Evolutionary conservation across 192 early-diverging fungal genomes (phyloP).

Genomic region (Spizellomyces punctatus): DNA sequence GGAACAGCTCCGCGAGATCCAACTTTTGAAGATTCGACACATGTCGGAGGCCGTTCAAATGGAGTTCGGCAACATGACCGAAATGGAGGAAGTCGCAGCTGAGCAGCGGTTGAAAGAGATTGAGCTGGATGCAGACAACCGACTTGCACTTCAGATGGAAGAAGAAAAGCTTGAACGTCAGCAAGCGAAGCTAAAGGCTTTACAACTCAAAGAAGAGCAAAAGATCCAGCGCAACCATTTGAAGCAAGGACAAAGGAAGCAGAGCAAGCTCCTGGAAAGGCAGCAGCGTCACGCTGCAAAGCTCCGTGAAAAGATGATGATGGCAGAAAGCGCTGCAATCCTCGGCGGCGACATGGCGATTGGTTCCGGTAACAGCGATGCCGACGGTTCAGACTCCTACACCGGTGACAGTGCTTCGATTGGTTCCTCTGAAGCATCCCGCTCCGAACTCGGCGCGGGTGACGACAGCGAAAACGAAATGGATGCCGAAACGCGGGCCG

Average conservation of each 20-base stretch:
- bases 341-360: conserved; percentile 26
- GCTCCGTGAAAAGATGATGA: conserved; percentile 13
- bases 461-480: conserved; percentile 3
- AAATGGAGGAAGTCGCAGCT: conserved; percentile 28
- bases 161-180: conserved; percentile 25
- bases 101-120: conserved; percentile 20
- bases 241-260: conserved; percentile 27
- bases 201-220: conserved; percentile 39
- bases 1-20: conserved; percentile 44
- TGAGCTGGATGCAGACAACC: conserved; percentile 20
- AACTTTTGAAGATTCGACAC: conserved; percentile 43
- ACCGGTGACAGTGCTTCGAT: conserved; percentile 22
- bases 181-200: conserved; percentile 20
- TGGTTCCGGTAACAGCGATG: conserved; percentile 21
- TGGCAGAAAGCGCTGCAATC: conserved; percentile 16
- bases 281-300: conserved; percentile 31
- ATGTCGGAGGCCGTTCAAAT: conserved; percentile 22
- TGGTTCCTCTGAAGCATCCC: conserved; percentile 15
- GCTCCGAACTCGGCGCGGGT: conserved; percentile 1
- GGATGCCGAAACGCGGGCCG: conserved; percentile 7
- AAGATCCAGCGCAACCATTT: conserved; percentile 25
- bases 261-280: conserved; percentile 35
- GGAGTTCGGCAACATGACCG: conserved; percentile 29
- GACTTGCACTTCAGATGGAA: conserved; percentile 13
- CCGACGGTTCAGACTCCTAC: conserved; percentile 20